Conservation (phyloP, 2,329 filamentous ascomycete species). For the Arthrinium phaeospermum region DNA sequence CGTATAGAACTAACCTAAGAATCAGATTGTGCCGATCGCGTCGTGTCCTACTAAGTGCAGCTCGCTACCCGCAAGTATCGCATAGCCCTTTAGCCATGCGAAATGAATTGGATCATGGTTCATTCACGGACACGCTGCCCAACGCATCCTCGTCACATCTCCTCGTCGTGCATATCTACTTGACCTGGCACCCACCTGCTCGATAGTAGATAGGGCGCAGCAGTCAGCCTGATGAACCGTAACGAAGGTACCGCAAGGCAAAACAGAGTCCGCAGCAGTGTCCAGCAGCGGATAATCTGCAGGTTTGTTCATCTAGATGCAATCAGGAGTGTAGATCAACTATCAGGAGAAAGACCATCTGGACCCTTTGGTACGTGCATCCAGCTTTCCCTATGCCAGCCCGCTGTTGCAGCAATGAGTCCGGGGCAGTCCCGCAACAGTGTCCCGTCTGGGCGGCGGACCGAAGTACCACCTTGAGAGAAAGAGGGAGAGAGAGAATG, state of each 20-base stretch:
- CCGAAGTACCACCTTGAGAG: neutral
- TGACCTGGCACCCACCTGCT: neutral
- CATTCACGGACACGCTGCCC: neutral
- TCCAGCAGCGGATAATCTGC: neutral
- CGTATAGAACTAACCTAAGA: neutral
- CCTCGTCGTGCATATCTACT: neutral
- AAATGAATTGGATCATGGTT: neutral
- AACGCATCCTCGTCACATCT: neutral
- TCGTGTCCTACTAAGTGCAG: neutral
- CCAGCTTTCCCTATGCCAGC: neutral
- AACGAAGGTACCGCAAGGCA: neutral
- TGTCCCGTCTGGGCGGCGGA: constrained; percentile 3
- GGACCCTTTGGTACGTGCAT: neutral
- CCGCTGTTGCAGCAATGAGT: neutral
- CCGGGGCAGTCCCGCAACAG: neutral
- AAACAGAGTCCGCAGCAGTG: neutral
- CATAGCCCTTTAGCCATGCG: neutral
- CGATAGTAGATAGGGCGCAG: neutral
- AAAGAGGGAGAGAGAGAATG: too few species aligned
- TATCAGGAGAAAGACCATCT: neutral
- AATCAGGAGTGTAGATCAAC: neutral
- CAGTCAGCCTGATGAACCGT: neutral
- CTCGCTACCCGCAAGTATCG: neutral
- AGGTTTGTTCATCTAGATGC: neutral
- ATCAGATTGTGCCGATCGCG: neutral